Conservation (phyloP, 805 yeast genomes). For the Kodamaea nitidulidarum region DNA sequence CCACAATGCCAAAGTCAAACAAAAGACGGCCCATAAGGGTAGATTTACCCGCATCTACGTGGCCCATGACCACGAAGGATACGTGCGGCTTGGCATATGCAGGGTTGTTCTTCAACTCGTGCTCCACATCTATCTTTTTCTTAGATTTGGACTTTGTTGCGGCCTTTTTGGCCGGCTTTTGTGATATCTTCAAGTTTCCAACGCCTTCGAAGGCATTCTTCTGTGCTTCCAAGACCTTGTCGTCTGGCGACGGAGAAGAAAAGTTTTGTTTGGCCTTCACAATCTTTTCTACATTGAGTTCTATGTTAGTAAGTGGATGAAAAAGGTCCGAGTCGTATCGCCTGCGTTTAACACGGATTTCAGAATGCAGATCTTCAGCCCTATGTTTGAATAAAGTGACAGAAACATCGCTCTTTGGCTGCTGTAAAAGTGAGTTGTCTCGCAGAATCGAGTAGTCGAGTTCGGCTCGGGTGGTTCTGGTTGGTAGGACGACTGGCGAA, state of each 20-base stretch:
- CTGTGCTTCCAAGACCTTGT: slow-evolving; percentile 59
- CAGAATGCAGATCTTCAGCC: slow-evolving; percentile 9
- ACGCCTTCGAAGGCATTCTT: slow-evolving; percentile 36
- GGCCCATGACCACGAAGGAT: slow-evolving; percentile 80
- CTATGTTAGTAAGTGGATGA: slow-evolving; percentile 40
- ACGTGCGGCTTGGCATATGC: slow-evolving; percentile 47
- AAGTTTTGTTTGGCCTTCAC: slow-evolving; percentile 52
- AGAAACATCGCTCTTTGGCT: slow-evolving; percentile 6
- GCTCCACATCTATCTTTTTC: slow-evolving; percentile 39
- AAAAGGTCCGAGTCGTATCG: slow-evolving; percentile 18
- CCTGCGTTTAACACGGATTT: slow-evolving; percentile 17
- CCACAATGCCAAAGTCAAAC: slow-evolving; percentile 64
- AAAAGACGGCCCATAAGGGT: slow-evolving; percentile 73
- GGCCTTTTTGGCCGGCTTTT: slow-evolving; percentile 9
- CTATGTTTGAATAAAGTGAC: slow-evolving; percentile 7
- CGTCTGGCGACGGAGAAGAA: slow-evolving; percentile 79
- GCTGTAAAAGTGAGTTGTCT: slow-evolving; percentile 6
- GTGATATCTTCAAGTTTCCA: slow-evolving; percentile 22
- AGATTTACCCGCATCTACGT: slow-evolving; percentile 83
- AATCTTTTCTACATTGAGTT: slow-evolving; percentile 27
- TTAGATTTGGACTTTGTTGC: slow-evolving; percentile 35
- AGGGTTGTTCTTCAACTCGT: slow-evolving; percentile 33
- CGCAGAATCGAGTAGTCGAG: not conserved
- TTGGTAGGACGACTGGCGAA: not conserved
- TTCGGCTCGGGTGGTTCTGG: too few relatives aligned